Evolutionary conservation across 108 stramenopile species (phyloP).

Genomic region (Fragilaria radians): DNA sequence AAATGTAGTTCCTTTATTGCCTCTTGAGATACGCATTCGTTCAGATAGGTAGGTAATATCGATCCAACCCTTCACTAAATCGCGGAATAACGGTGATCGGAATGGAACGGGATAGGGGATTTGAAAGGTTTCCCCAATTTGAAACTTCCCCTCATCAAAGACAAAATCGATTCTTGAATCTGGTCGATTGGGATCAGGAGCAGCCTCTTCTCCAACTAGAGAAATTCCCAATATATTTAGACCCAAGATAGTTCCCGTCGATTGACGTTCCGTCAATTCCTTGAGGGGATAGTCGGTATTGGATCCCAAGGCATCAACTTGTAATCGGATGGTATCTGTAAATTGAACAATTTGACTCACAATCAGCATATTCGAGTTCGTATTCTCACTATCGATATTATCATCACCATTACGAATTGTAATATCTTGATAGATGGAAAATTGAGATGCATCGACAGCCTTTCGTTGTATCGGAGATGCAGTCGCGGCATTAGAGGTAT

Average conservation of each 20-base stretch:
- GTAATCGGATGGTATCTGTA: conserved; percentile 40
- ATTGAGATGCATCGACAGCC: conserved; percentile 70
- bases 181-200: conserved; percentile 51
- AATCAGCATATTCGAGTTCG: conserved; percentile 22
- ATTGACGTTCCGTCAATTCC: conserved; percentile 65
- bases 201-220: conserved; percentile 66
- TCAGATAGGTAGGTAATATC: conserved; percentile 83
- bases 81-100: conserved; percentile 66
- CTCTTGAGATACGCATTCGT: conserved; percentile 67
- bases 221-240: conserved; percentile 76
- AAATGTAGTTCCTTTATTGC: conserved; percentile 88
- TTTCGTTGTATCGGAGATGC: conserved; percentile 80
- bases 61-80: conserved; percentile 87
- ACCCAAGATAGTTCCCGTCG: conserved; percentile 64
- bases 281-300: conserved; percentile 72
- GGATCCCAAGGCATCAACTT: conserved; percentile 73
- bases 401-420: conserved; percentile 22
- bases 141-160: conserved; percentile 81
- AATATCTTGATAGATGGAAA: conserved; percentile 83
- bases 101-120: conserved; percentile 85
- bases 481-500: conserved; percentile 78
- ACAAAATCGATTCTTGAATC: conserved; percentile 78
- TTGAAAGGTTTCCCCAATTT: conserved; percentile 30
- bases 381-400: conserved; percentile 19
- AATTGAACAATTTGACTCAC: conserved; percentile 83